phyloP scores from a whole-genome alignment of 2,329 filamentous ascomycete species.

The Neofusicoccum sp. region DNA sequence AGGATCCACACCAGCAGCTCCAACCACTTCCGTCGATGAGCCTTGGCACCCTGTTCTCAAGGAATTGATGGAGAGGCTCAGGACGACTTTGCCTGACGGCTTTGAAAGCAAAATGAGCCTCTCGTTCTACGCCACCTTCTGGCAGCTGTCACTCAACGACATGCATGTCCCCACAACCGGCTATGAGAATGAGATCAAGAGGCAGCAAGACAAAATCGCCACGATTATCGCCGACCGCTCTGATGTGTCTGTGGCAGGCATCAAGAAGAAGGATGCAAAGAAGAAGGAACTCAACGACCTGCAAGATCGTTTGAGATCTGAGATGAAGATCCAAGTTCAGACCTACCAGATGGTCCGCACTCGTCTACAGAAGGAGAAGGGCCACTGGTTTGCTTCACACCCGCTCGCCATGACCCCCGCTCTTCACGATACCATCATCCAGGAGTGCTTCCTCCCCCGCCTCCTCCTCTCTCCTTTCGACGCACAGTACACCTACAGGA shows the following conservation, averaged over 20 bases:
- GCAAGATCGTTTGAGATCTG: constrained; percentile 67
- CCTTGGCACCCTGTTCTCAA: constrained; percentile 68
- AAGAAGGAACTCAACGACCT: constrained; percentile 68
- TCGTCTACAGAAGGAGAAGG: constrained; percentile 72
- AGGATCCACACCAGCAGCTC: background rate
- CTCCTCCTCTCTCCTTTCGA: constrained; percentile 80
- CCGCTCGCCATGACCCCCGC: constrained; percentile 56
- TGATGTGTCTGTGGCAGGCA: constrained; percentile 67
- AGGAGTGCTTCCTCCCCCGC: constrained; percentile 90
- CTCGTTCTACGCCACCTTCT: constrained; percentile 86
- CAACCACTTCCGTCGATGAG: constrained; percentile 16
- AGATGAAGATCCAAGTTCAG: constrained; percentile 68
- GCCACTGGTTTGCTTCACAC: constrained; percentile 71
- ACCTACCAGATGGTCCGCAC: constrained; percentile 57
- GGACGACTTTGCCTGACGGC: constrained; percentile 58
- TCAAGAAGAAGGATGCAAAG: constrained; percentile 66
- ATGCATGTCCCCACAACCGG: constrained; percentile 71
- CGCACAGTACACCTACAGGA: constrained; percentile 81
- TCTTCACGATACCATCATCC: constrained; percentile 74
- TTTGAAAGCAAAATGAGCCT: constrained; percentile 71
- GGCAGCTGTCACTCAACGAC: constrained; percentile 83
- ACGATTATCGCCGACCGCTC: constrained; percentile 68
- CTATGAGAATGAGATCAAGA: constrained; percentile 72
- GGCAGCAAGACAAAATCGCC: constrained; percentile 57
- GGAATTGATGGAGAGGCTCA: constrained; percentile 69